A percentile compares a stretch with the other conserved stretches of the same genome.
These are phyloP conservation scores for Cymbopogon citratus DNA, from an alignment of 176 grass and related monocot species.

Conservation along the genomic window DNA sequence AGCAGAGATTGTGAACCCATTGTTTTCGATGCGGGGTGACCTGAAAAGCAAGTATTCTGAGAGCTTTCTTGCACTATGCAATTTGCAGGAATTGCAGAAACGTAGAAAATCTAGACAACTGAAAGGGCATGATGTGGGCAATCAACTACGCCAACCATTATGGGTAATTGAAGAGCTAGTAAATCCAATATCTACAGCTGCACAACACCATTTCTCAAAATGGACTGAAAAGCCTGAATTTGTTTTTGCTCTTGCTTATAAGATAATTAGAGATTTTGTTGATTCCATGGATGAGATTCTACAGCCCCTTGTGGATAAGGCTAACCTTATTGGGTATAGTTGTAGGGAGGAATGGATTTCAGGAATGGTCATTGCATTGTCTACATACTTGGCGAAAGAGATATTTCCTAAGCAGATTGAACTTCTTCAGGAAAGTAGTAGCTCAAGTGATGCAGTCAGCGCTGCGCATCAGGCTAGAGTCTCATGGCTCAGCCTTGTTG, in stretches of 20 bases:
- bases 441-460: conserved; percentile 20
- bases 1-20: conserved; percentile 61
- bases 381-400: conserved; percentile 78
- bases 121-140: conserved; percentile 56
- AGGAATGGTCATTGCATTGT: conserved; percentile 64
- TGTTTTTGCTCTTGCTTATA: conserved; percentile 91
- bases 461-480: conserved; percentile 32
- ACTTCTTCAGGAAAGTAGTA: conserved; percentile 57
- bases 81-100: conserved; percentile 82
- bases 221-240: conserved; percentile 85
- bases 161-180: conserved; percentile 95
- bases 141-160: conserved; percentile 60
- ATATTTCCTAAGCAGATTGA: conserved; percentile 75
- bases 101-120: conserved; percentile 76
- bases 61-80: conserved; percentile 78
- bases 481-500: conserved; percentile 84
- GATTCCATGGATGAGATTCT: conserved; percentile 91
- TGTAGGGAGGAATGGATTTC: conserved; percentile 96
- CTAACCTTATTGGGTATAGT: conserved; percentile 86
- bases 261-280: conserved; percentile 77
- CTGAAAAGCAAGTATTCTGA: conserved; percentile 80
- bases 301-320: conserved; percentile 90
- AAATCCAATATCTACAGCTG: conserved; percentile 65
- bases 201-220: conserved; percentile 77
- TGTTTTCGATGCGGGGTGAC: conserved; percentile 72